Base-by-base conservation (phyloP, 2,329 filamentous ascomycete species). In the Talaromyces sp. region DNA sequence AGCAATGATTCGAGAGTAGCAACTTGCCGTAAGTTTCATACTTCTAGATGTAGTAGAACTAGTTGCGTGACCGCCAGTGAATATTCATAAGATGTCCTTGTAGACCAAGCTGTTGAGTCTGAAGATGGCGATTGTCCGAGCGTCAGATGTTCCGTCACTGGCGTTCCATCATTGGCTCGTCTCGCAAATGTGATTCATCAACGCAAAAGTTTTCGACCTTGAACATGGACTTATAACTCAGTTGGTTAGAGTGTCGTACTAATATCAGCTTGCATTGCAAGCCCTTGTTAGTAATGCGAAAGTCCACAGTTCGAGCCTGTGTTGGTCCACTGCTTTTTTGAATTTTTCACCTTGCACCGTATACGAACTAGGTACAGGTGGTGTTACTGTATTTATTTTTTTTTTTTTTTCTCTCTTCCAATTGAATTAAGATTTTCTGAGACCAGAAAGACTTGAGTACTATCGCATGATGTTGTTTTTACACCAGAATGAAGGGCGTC, bases 301-400 rank as follows among this genome's bases (percentile, higher is more conserved):
- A 54, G 50, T 54, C 50, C 50, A 54, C 50, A 54, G 50, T 54
- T 54, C 50, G 50, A 54, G 50, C 50, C 50, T 54, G 50, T 54
- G 50, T 54, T 54, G 50, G 50, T 54, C 50, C 50, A 54, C 12
- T 54, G 21, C 31, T 23, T 54, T 48, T 54, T 54, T 52, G 46
- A 2, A 12, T 21, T 33, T 52, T 33, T 33, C 6, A n/a, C n/a
- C n/a, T n/a, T n/a, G n/a, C n/a, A n/a, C n/a, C n/a, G n/a, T n/a
- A n/a, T n/a, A n/a, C n/a, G n/a, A n/a, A n/a, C n/a, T n/a, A n/a
- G 8, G 8, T 18, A 52, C 48, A 18, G 5, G 16, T 1, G 16
- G 48, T 28, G 28, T 3, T 28, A 28, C 23, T 14, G 2, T 16
- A 3, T 14, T 46, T 12, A 5, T 25, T 46, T 23, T 23, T 25